phyloP scores from a whole-genome alignment of 202 grass and related monocot genomes.

The Schoenoplectus tabernaemontani region DNA sequence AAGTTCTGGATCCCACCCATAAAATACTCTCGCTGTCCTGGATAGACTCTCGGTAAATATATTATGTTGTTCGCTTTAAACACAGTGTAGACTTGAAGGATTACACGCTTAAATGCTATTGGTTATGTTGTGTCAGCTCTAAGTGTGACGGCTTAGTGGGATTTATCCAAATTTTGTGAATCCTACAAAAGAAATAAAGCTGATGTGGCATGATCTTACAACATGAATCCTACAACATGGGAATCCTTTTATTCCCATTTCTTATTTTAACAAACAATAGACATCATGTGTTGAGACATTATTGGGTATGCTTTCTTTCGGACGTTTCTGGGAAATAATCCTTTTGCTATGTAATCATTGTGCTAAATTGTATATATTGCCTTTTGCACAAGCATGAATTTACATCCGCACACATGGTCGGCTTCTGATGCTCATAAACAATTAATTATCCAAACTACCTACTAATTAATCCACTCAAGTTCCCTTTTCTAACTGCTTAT shows the following conservation, averaged over 20 bases:
- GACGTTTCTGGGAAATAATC: background rate
- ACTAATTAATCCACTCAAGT: conserved; percentile 16
- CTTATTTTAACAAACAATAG: background rate
- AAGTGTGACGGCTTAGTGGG: background rate
- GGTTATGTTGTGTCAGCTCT: conserved; percentile 13
- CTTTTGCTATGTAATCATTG: conserved; percentile 1
- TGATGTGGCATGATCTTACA: background rate
- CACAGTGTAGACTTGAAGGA: background rate
- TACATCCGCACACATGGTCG: conserved; percentile 14
- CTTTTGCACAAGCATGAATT: background rate
- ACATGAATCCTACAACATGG: conserved; percentile 18
- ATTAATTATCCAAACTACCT: background rate
- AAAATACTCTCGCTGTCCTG: background rate
- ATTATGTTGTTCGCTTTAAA: background rate
- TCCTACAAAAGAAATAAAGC: background rate
- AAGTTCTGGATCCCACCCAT: too few species aligned
- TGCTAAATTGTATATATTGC: background rate
- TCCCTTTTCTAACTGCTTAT: background rate
- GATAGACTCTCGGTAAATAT: background rate
- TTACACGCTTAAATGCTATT: background rate
- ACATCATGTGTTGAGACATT: background rate
- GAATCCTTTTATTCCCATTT: conserved; percentile 1
- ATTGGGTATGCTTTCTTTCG: background rate
- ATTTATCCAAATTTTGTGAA: conserved; percentile 13
- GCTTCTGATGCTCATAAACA: background rate